Evolutionary conservation across 176 grass and related monocot genomes (phyloP).

Genomic region (Bromus sterilis): DNA sequence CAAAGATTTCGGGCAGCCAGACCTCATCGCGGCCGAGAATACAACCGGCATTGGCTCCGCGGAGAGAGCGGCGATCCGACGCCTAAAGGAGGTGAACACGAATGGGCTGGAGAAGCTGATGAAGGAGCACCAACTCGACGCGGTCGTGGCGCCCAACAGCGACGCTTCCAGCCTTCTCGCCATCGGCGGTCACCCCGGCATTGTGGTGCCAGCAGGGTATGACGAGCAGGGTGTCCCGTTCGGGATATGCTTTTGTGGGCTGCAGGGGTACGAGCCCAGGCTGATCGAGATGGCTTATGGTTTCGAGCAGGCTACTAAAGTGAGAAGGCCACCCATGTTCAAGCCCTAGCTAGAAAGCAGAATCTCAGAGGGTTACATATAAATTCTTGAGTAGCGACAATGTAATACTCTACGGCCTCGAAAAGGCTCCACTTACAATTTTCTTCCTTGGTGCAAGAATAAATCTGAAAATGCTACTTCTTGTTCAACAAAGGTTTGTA

Average conservation of each 20-base stretch:
- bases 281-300: constrained; percentile 61
- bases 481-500: too few relatives aligned
- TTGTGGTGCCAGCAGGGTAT: constrained; percentile 47
- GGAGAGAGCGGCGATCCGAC: constrained; percentile 10
- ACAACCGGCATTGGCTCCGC: constrained; percentile 10
- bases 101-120: constrained; percentile 39
- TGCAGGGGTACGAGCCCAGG: constrained; percentile 43
- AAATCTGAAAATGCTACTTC: too few relatives aligned
- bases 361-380: too few relatives aligned
- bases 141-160: not conserved
- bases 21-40: constrained; percentile 11
- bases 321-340: constrained; percentile 32
- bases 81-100: constrained; percentile 1
- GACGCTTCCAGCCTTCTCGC: not conserved
- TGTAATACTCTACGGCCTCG: too few relatives aligned
- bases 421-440: too few relatives aligned
- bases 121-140: constrained; percentile 31
- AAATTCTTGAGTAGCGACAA: not conserved
- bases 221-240: constrained; percentile 22
- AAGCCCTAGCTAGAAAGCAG: not conserved
- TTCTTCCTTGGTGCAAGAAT: too few relatives aligned
- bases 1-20: not conserved
- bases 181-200: constrained; percentile 29
- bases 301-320: constrained; percentile 46
- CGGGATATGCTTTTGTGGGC: constrained; percentile 33